Conservation (phyloP, 2,329 filamentous ascomycete species). For the Cladobotryum protrusum region DNA sequence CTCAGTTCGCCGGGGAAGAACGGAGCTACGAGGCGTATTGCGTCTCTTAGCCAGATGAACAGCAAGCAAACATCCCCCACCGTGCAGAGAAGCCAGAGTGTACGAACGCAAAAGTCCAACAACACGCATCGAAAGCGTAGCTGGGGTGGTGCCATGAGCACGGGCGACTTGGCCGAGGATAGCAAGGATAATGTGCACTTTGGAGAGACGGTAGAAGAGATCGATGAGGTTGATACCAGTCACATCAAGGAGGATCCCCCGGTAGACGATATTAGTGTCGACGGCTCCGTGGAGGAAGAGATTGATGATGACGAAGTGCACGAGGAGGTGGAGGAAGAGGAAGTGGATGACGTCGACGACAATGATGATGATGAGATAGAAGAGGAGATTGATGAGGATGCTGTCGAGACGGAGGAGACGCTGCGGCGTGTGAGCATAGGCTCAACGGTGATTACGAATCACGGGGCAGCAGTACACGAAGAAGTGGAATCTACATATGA, state of each 20-base stretch:
- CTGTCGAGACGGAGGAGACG: constrained; percentile 45
- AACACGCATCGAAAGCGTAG: constrained; percentile 59
- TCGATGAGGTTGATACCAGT: constrained; percentile 27
- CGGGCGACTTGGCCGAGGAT: constrained; percentile 45
- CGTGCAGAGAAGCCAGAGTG: constrained; percentile 72
- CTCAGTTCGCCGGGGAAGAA: constrained; percentile 40
- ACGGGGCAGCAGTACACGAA: neutral
- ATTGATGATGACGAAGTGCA: neutral
- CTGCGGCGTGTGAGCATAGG: constrained; percentile 43
- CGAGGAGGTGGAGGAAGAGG: neutral
- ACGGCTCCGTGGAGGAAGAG: neutral
- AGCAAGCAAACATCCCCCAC: constrained; percentile 61
- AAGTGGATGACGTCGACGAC: constrained; percentile 12
- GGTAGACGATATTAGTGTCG: neutral
- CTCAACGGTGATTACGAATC: constrained; percentile 39
- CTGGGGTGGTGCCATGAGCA: constrained; percentile 52
- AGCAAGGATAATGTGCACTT: constrained; percentile 59
- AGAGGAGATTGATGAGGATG: constrained; percentile 29
- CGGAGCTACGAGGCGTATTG: constrained; percentile 67
- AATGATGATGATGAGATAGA: constrained; percentile 14
- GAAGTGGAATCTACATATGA: neutral
- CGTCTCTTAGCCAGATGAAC: constrained; percentile 85
- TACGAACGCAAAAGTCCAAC: constrained; percentile 50
- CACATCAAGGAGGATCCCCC: constrained; percentile 9
- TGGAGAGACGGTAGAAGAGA: constrained; percentile 58